Conservation (phyloP, 176 grass and related monocot genomes). For the Juncus inflexus region DNA sequence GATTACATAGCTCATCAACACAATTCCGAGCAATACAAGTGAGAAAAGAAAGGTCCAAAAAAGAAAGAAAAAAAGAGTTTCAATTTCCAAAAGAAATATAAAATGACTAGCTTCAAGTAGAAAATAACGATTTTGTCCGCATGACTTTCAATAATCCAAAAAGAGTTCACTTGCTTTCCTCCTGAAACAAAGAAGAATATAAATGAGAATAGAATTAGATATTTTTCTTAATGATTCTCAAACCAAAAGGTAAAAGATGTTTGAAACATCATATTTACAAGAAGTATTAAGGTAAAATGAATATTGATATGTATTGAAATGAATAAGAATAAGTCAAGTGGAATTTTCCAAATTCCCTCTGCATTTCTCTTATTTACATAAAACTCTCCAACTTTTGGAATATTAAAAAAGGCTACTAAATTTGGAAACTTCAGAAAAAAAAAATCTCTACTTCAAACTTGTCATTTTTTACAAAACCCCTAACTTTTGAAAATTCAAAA, state of each 20-base stretch:
- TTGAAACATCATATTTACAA: not conserved
- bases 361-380: too few relatives aligned
- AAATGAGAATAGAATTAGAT: constrained; percentile 5
- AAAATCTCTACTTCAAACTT: too few relatives aligned
- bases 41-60: constrained; percentile 19
- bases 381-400: too few relatives aligned
- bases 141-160: constrained; percentile 11
- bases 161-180: constrained; percentile 23
- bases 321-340: too few relatives aligned
- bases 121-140: not conserved
- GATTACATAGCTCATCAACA: constrained; percentile 20
- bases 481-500: too few relatives aligned
- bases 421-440: too few relatives aligned
- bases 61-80: constrained; percentile 13
- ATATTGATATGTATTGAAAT: not conserved
- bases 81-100: constrained; percentile 15
- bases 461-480: too few relatives aligned
- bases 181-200: constrained; percentile 21
- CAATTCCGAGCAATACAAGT: constrained; percentile 15
- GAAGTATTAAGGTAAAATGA: not conserved
- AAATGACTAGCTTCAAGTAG: not conserved
- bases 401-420: too few relatives aligned
- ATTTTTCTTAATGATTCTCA: not conserved
- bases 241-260: not conserved
- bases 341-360: too few relatives aligned